Evolutionary conservation across 2,329 filamentous ascomycete species (phyloP).

Genomic region (Fusarium cicatricum): DNA sequence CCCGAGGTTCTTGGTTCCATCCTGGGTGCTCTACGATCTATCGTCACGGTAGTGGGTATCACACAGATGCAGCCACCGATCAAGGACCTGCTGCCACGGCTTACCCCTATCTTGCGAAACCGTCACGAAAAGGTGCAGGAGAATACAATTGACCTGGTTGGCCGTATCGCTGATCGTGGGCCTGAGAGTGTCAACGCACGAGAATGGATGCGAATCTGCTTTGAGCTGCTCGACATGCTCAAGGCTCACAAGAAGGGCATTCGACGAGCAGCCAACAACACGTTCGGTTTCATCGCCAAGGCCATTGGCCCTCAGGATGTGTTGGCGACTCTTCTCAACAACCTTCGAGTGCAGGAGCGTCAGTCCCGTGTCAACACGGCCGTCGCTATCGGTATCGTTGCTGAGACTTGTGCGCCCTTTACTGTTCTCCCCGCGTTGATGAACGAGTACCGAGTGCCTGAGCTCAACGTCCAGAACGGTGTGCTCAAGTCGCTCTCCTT

Average conservation of each 20-base stretch:
- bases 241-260: constrained; percentile 99
- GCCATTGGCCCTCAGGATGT: constrained; percentile 98
- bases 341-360: constrained; percentile 94
- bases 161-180: constrained; percentile 95
- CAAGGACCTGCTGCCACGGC: constrained; percentile 90
- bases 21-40: constrained; percentile 90
- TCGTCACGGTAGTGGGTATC: constrained; percentile 98
- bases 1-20: constrained; percentile 98
- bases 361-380: constrained; percentile 98
- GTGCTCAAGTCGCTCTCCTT: constrained; percentile 97
- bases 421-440: constrained; percentile 98
- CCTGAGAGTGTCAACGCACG: constrained; percentile 96
- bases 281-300: constrained; percentile 99
- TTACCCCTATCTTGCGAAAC: constrained; percentile 98
- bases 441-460: constrained; percentile 99
- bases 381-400: constrained; percentile 97
- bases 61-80: constrained; percentile 98
- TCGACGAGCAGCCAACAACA: constrained; percentile 97
- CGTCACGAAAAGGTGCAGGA: constrained; percentile 99
- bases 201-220: constrained; percentile 99
- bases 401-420: constrained; percentile 97
- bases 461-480: constrained; percentile 98
- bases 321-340: constrained; percentile 93
- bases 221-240: constrained; percentile 98
- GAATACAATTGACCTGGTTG: constrained; percentile 97